Evolutionary conservation across 2,329 filamentous ascomycete genomes (phyloP), one percentile per base, ranked within the genome.

Genomic region (Nannizzia gypsea): DNA sequence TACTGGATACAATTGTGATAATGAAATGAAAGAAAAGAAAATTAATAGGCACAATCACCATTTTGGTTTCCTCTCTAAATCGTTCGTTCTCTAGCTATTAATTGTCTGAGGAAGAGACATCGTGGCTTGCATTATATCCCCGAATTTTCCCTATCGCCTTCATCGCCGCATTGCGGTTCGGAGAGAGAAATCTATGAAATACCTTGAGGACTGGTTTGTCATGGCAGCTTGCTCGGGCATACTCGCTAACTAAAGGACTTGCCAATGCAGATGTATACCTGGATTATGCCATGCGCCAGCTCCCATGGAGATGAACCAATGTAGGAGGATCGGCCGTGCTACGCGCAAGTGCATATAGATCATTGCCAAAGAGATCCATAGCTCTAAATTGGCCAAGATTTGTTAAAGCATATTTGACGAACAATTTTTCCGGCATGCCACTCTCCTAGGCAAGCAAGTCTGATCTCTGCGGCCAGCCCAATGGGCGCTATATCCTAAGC

Each of bases 401-500:
- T 20, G 8, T 56, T 36, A 48, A 67, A 67, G 40, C 28, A 46
- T 13, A 67, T 58, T 55, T 69, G 66, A 9, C 44, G 48, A 8
- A 70, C 40, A 2, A 44, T 15, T 20, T 42, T 28, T 64, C 61
- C 3, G 64, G 68, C 36, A 67, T 68, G 31, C 63, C 61, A 13
- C 64, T 70, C 42, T 74, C 72, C 2, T 68, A 65, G 0, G 77
- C 65, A 0, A 66, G 65, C 0, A 70, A 71, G 0, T 75, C 64
- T 1, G 68, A 66, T 22, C 74, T 71, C 1, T 64, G 60, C 0
- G 80, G 81, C 56, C 73, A 79, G 0, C 77, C 79, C 0, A 80
- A 80, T n/a, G 2, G 77, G 64, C 64, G 78, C 74, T 0, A 67
- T 67, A 1, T 73, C 62, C 55, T 75, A 77, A 66, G 82, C 78